Conservation (phyloP, 2,329 filamentous ascomycete genomes). For the Akanthomyces lecanii region DNA sequence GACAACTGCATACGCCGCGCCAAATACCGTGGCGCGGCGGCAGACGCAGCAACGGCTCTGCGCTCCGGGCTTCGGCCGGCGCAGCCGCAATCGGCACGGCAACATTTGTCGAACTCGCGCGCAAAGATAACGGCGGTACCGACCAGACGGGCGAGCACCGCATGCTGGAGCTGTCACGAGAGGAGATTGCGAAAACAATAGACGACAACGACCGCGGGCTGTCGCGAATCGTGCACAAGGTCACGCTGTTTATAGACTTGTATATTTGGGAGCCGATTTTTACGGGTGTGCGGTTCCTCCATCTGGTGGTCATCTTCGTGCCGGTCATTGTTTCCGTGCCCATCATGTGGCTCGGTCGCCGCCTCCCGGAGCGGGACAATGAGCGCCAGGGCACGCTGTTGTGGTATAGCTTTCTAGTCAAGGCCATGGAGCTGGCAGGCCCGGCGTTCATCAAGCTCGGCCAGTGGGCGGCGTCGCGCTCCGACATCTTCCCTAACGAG, state of each 20-base stretch:
- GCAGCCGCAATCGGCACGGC: slow-evolving; percentile 47
- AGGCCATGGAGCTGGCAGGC: slow-evolving; percentile 85
- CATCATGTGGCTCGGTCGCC: slow-evolving; percentile 70
- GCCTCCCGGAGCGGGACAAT: slow-evolving; percentile 60
- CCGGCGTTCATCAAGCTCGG: slow-evolving; percentile 98
- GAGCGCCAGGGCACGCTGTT: slow-evolving; percentile 79
- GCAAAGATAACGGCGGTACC: slow-evolving; percentile 46
- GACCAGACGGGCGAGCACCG: slow-evolving; percentile 71
- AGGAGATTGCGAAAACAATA: slow-evolving; percentile 70
- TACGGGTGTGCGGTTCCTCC: slow-evolving; percentile 82
- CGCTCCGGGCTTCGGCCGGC: slow-evolving; percentile 39
- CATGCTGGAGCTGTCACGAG: slow-evolving; percentile 78
- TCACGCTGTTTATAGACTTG: slow-evolving; percentile 64
- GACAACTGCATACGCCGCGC: slow-evolving; percentile 23
- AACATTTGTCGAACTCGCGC: slow-evolving; percentile 55
- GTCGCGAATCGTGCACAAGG: slow-evolving; percentile 50
- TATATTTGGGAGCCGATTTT: slow-evolving; percentile 82
- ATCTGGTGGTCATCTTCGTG: slow-evolving; percentile 83
- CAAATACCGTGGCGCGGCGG: slow-evolving; percentile 25
- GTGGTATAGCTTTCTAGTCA: slow-evolving; percentile 91
- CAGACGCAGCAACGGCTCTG: slow-evolving; percentile 22
- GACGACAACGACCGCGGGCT: slow-evolving; percentile 58
- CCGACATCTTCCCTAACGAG: slow-evolving; percentile 91
- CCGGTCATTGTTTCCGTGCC: slow-evolving; percentile 81
- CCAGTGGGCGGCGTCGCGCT: slow-evolving; percentile 95